Evolutionary conservation across 371 early-diverging fungal species (phyloP).

Genomic region (Apophysomyces ossiformis): DNA sequence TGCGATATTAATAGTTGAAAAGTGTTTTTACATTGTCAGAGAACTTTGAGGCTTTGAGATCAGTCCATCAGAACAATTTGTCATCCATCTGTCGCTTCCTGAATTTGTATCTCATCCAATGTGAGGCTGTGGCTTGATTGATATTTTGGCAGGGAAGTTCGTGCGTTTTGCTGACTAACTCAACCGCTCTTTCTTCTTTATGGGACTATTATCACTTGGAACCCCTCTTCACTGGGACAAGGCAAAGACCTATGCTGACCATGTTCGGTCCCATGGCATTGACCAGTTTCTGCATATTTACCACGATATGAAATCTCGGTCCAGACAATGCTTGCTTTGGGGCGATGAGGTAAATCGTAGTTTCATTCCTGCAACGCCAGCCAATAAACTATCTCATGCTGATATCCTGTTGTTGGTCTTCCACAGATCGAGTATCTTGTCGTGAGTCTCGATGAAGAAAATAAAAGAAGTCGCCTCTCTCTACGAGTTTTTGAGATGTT

Average conservation of each 20-base stretch:
- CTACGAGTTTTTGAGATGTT: constrained; percentile 87
- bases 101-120: too few species aligned
- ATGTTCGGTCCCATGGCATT: constrained; percentile 94
- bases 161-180: constrained; percentile 10
- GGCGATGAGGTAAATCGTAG: constrained; percentile 88
- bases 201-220: constrained; percentile 95
- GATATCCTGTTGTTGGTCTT: not conserved
- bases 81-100: not conserved
- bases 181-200: constrained; percentile 34
- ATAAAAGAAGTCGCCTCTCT: constrained; percentile 75
- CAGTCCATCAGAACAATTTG: not conserved
- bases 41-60: not conserved
- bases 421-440: constrained; percentile 91
- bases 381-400: not conserved
- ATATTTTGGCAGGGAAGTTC: not conserved
- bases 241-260: constrained; percentile 83
- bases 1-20: too few species aligned
- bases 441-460: constrained; percentile 77
- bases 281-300: constrained; percentile 92
- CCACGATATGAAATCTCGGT: constrained; percentile 74
- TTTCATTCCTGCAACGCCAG: not conserved
- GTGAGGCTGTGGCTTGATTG: not conserved
- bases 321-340: constrained; percentile 86
- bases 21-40: too few species aligned
- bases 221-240: constrained; percentile 96